Evolutionary conservation across 805 yeast species (phyloP).

Genomic region (Kockiozyma suomiensis): DNA sequence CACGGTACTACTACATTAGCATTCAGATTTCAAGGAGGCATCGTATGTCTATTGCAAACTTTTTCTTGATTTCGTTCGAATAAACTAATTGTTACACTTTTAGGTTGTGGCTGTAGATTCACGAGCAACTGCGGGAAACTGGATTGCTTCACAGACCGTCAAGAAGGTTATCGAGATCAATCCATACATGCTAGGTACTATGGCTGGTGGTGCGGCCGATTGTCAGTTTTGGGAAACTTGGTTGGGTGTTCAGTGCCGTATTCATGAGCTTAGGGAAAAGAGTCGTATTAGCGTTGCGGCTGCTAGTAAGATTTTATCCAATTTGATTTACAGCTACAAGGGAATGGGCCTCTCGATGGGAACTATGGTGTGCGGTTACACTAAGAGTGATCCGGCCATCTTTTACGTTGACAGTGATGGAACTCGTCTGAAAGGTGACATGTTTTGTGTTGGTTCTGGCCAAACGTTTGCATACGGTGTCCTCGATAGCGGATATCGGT

Average conservation of each 20-base stretch:
- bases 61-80: not conserved
- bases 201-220: constrained; percentile 99
- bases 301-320: constrained; percentile 89
- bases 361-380: constrained; percentile 97
- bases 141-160: constrained; percentile 98
- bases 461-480: constrained; percentile 99
- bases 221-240: constrained; percentile 99
- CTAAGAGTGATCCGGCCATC: constrained; percentile 91
- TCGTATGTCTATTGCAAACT: constrained; percentile 46
- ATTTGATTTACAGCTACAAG: constrained; percentile 88
- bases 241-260: constrained; percentile 94
- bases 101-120: constrained; percentile 88
- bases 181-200: constrained; percentile 90
- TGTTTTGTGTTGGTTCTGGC: constrained; percentile 98
- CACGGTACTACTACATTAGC: constrained; percentile 99
- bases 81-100: not conserved
- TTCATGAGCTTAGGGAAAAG: constrained; percentile 92
- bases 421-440: constrained; percentile 88
- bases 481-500: constrained; percentile 83
- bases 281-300: constrained; percentile 95
- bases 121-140: constrained; percentile 95
- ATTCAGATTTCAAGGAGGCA: constrained; percentile 93
- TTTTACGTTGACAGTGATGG: constrained; percentile 98
- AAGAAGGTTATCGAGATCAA: constrained; percentile 96
- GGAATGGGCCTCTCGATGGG: constrained; percentile 99